phyloP scores from a whole-genome alignment of 75 land plant genomes.

The Pinus taeda region DNA sequence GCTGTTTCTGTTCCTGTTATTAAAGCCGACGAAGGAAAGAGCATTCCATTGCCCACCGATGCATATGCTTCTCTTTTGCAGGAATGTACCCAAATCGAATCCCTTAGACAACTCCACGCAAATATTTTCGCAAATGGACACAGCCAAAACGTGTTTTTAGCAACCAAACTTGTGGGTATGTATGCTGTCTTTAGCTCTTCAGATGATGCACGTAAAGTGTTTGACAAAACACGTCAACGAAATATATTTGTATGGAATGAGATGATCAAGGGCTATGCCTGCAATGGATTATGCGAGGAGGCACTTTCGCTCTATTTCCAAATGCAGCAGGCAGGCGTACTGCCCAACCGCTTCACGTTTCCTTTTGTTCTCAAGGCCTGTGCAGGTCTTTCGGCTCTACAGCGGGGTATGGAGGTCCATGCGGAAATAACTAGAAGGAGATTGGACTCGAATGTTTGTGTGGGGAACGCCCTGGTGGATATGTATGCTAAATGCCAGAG shows the following conservation, averaged over 20 bases:
- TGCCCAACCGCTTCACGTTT: constrained; percentile 24
- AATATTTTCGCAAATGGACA: background rate
- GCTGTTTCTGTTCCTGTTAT: too few relatives aligned
- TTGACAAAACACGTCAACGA: background rate
- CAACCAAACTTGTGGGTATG: background rate
- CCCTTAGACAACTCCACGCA: constrained; percentile 2
- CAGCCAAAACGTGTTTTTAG: background rate
- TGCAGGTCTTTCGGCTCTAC: background rate
- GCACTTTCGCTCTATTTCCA: constrained; percentile 25
- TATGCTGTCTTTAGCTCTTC: background rate
- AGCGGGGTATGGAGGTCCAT: constrained; percentile 27
- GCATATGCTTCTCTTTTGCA: background rate
- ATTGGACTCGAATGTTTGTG: constrained; percentile 22
- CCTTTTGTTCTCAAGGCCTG: constrained; percentile 34
- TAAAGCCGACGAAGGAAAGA: too few relatives aligned
- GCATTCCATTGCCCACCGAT: too few relatives aligned
- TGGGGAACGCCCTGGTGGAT: constrained; percentile 29
- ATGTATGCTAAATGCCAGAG: constrained; percentile 35
- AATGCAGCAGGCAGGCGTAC: constrained; percentile 16
- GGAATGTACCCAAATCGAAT: background rate
- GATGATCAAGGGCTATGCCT: constrained; percentile 38
- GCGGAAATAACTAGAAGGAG: constrained; percentile 10
- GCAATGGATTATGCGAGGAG: constrained; percentile 16
- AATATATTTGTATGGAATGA: constrained; percentile 32
- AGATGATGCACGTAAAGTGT: background rate